Evolutionary conservation across 345 rosid genomes (phyloP).

Genomic region (Eucalyptus lansdowneana): DNA sequence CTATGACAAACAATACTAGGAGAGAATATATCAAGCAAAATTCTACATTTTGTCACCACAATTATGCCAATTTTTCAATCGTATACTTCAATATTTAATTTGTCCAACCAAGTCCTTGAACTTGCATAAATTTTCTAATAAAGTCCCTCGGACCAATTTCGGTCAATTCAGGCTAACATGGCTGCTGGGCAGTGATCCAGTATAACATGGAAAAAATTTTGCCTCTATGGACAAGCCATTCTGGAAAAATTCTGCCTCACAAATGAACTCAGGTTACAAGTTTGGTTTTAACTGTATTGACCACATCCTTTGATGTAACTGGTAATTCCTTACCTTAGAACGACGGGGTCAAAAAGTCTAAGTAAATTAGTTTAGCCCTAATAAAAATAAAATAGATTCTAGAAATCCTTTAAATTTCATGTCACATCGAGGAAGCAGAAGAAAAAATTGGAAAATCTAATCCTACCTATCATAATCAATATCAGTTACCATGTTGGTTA

Average conservation of each 20-base stretch:
- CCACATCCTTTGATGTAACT: neutral
- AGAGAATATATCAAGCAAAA: neutral
- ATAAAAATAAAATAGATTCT: neutral
- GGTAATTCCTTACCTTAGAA: neutral
- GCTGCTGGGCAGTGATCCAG: neutral
- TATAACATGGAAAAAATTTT: neutral
- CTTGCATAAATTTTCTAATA: neutral
- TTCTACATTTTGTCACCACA: neutral
- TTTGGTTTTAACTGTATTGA: neutral
- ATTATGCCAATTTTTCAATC: neutral
- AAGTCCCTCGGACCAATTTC: neutral
- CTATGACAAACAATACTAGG: neutral
- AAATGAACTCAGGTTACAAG: neutral
- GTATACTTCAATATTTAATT: neutral
- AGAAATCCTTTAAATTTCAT: neutral
- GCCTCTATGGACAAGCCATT: neutral
- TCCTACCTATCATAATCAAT: neutral
- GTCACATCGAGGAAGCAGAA: neutral
- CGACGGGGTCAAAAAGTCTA: neutral
- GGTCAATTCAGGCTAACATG: neutral
- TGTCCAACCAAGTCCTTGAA: neutral
- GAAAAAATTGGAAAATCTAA: neutral
- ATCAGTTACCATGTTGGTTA: neutral
- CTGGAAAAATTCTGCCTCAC: neutral
- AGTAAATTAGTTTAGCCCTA: neutral